Evolutionary conservation across 2,329 filamentous ascomycete genomes (phyloP).

Genomic region (Epichloe sp.): DNA sequence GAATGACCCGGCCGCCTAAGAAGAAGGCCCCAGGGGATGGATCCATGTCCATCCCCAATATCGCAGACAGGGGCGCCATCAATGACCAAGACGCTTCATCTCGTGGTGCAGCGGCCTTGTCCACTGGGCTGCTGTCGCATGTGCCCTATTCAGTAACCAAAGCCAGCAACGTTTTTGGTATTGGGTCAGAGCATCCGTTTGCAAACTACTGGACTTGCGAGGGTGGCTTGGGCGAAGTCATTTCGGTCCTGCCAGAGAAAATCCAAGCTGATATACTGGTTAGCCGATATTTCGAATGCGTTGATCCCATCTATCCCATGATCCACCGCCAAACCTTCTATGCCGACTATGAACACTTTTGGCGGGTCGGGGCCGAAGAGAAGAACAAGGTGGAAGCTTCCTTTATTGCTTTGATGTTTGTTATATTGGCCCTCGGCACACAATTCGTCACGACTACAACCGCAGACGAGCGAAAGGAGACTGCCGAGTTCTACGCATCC

Average conservation of each 20-base stretch:
- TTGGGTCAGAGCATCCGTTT: constrained; percentile 66
- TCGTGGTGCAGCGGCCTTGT: constrained; percentile 39
- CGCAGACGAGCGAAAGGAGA: constrained; percentile 53
- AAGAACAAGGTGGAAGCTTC: constrained; percentile 51
- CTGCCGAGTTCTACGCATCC: constrained; percentile 70
- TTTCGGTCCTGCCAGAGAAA: constrained; percentile 63
- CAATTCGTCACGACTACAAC: constrained; percentile 56
- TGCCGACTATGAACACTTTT: constrained; percentile 67
- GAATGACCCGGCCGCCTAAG: constrained; percentile 45
- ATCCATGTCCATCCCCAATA: constrained; percentile 35
- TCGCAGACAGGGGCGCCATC: constrained; percentile 39
- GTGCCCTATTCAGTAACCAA: constrained; percentile 58
- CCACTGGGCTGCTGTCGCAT: constrained; percentile 54
- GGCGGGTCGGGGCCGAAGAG: constrained; percentile 45
- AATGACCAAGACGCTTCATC: constrained; percentile 30
- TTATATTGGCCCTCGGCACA: constrained; percentile 65
- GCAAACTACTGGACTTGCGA: constrained; percentile 77
- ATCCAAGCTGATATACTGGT: constrained; percentile 60
- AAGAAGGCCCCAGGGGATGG: constrained; percentile 32
- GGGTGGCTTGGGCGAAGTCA: constrained; percentile 61
- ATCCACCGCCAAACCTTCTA: constrained; percentile 64
- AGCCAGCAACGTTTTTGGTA: constrained; percentile 68
- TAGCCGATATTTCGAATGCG: constrained; percentile 51
- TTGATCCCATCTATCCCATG: constrained; percentile 74
- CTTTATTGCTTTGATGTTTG: constrained; percentile 59